Evolutionary conservation across 1,284 basidiomycete species (phyloP).

Genomic region (Naganishia sp.): DNA sequence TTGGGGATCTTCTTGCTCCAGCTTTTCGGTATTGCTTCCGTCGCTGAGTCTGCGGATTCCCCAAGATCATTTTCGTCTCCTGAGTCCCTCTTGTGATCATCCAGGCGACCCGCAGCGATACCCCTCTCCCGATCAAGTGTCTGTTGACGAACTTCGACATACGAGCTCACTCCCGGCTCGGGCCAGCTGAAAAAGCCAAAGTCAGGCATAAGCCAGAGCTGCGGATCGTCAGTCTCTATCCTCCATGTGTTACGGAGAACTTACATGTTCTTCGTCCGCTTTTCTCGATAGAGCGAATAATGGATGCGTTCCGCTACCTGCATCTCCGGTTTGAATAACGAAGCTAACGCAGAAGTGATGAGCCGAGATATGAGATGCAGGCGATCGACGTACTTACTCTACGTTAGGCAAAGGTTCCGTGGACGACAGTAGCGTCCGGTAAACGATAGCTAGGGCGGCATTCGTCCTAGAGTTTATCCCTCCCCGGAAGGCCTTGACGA

Average conservation of each 20-base stretch:
- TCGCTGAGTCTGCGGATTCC: not conserved
- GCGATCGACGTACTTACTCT: constrained; percentile 37
- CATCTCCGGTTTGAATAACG: constrained; percentile 46
- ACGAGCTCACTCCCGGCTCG: constrained; percentile 46
- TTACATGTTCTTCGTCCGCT: constrained; percentile 35
- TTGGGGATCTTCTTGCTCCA: constrained; percentile 47
- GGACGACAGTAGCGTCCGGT: constrained; percentile 43
- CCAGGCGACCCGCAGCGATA: constrained; percentile 20
- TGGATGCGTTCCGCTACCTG: constrained; percentile 38
- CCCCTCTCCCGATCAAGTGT: constrained; percentile 39
- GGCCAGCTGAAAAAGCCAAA: constrained; percentile 52
- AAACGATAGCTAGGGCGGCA: constrained; percentile 41
- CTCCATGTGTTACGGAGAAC: not conserved
- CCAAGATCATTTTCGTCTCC: not conserved
- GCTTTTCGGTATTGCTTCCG: constrained; percentile 14
- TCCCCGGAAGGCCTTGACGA: constrained; percentile 45
- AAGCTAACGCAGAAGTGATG: constrained; percentile 37
- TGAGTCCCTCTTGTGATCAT: not conserved
- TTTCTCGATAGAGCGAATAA: constrained; percentile 41
- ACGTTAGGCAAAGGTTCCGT: constrained; percentile 48
- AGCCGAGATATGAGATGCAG: too few species aligned
- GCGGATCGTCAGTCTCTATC: not conserved
- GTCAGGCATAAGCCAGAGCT: constrained; percentile 51
- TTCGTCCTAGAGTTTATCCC: constrained; percentile 42
- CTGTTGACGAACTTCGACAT: constrained; percentile 44